Evolutionary conservation across 768 basidiomycete genomes (phyloP), one percentile per base, ranked within the genome.

Genomic region (Amanita inopinata): DNA sequence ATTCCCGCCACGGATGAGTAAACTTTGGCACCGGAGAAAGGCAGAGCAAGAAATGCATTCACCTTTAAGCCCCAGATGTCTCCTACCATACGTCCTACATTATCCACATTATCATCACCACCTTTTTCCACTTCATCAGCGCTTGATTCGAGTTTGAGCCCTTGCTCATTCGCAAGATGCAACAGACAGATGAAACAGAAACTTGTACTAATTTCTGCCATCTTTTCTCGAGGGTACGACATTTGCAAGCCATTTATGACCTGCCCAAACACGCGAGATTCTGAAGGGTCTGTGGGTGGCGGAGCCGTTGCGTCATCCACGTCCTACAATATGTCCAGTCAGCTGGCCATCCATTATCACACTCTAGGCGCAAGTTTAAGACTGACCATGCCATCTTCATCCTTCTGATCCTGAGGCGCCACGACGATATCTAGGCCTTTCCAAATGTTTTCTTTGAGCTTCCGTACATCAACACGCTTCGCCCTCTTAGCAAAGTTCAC

Each of bases 141-240:
- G 4, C 66, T 59, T 47, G 76, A 59, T 58, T 76, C 84, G 25
- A 99, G 73, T 56, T 83, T 85, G 37, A 98, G 69, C 1, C 94
- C 96, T 54, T 90, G 86, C 63, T 98, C 96, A 57, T 99, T 98
- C 12, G 94, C 94, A 33, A 98, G 64, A 65, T 98, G 96, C 12
- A 99, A 66, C 18, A 98, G 67, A 56, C 96, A 98, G 59, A 98
- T 99, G 68, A 98, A 99, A 60, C 94, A 98, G 78, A 94, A 98
- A 50, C 90, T 94, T 11, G 96, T 98, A 59, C 92, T 96, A 57
- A 98, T 96, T 50, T 99, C 96, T 30, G 84, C 84, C 83, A 98
- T 86, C 67, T 94, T 97, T 32, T 97, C 93, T 46, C 66, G 65
- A 0, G 94, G 91, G 60, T 98, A 98, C 4, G 83, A 77, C 39